Conservation (phyloP, 495 filamentous ascomycete genomes). For the Trichoderma erinaceum region DNA sequence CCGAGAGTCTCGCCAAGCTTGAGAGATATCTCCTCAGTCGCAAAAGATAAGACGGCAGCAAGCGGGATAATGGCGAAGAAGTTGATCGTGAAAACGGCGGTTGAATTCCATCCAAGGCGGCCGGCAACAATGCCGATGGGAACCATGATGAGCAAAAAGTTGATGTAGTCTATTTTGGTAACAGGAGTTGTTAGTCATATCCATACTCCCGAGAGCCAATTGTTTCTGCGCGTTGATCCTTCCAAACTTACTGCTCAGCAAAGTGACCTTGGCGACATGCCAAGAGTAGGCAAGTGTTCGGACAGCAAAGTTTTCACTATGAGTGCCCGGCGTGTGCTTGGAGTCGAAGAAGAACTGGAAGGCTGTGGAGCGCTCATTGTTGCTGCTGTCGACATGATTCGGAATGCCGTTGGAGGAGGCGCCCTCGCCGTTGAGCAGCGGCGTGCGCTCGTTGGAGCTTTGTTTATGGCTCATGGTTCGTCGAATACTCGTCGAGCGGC, state of each 20-base stretch:
- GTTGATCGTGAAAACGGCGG: slow-evolving; percentile 78
- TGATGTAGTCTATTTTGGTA: slow-evolving; percentile 58
- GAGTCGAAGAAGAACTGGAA: slow-evolving; percentile 41
- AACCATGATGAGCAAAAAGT: slow-evolving; percentile 81
- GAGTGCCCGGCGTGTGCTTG: slow-evolving; percentile 39
- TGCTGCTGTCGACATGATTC: slow-evolving; percentile 26
- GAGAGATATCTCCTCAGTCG: slow-evolving; percentile 83
- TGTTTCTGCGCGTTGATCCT: neutral
- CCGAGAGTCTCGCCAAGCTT: slow-evolving; percentile 86
- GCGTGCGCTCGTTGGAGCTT: slow-evolving; percentile 29
- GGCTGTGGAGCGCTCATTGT: slow-evolving; percentile 15
- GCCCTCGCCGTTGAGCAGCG: slow-evolving; percentile 26
- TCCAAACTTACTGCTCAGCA: slow-evolving; percentile 47
- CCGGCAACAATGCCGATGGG: slow-evolving; percentile 83
- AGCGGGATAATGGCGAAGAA: slow-evolving; percentile 95
- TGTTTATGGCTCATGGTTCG: slow-evolving; percentile 17
- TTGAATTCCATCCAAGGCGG: slow-evolving; percentile 61
- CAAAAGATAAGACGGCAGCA: slow-evolving; percentile 87
- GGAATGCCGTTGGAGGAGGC: slow-evolving; percentile 17
- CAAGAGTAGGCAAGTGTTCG: slow-evolving; percentile 49
- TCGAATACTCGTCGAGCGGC: neutral
- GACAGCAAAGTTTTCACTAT: slow-evolving; percentile 47
- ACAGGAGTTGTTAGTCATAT: neutral
- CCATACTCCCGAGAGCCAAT: neutral
- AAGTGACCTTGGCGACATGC: slow-evolving; percentile 47